Conservation (phyloP, 1,139 yeast genomes). For the Yamadazyma blattariae region DNA sequence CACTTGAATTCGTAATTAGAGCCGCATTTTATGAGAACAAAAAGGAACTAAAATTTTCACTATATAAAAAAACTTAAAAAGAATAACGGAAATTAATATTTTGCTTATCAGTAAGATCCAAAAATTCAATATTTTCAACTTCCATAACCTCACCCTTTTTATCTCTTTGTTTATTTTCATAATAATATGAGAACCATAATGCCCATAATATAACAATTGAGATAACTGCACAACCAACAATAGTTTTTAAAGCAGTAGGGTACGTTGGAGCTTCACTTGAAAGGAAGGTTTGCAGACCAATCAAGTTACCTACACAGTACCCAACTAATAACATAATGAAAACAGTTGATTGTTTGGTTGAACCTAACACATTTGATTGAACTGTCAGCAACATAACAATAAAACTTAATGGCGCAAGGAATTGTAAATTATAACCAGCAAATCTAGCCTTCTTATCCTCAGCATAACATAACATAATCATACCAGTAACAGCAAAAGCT, state of each 20-base stretch:
- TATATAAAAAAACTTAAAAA: conserved; percentile 1
- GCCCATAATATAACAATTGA: conserved; percentile 19
- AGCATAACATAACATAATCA: conserved; percentile 50
- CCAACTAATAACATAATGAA: conserved; percentile 61
- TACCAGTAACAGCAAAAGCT: conserved; percentile 33
- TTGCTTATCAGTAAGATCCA: conserved; percentile 65
- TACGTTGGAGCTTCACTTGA: conserved; percentile 52
- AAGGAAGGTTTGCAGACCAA: conserved; percentile 70
- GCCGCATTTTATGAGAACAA: no score
- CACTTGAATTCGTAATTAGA: no score
- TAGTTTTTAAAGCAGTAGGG: conserved; percentile 40
- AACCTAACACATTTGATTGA: conserved; percentile 65
- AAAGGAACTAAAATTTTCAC: no score
- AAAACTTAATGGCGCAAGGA: conserved; percentile 36
- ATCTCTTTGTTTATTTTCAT: conserved; percentile 29
- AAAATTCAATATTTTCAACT: conserved; percentile 48
- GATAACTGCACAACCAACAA: conserved; percentile 30
- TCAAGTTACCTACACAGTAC: conserved; percentile 64
- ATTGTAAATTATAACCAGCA: conserved; percentile 37
- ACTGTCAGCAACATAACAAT: conserved; percentile 48
- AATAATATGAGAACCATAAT: conserved; percentile 27
- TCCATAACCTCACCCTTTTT: conserved; percentile 13
- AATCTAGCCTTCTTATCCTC: conserved; percentile 29
- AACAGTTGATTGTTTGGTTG: conserved; percentile 61
- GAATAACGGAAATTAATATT: conserved; percentile 26